A percentile compares a stretch with the other conserved stretches of the same genome.
phyloP scores from a whole-genome alignment of 1,284 basidiomycete genomes.

The Agaricales sp. region DNA sequence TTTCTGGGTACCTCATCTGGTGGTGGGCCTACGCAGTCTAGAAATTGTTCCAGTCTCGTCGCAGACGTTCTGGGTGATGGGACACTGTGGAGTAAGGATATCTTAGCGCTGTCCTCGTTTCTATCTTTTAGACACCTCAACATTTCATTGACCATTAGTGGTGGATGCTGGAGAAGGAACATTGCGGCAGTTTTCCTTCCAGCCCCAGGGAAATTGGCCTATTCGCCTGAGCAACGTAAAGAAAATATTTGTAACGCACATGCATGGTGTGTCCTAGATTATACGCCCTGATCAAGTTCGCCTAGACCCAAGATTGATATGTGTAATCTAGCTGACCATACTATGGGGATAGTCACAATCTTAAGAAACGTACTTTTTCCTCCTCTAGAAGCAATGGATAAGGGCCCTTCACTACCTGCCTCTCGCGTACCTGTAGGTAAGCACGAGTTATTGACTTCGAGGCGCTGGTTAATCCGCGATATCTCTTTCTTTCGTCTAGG shows the following conservation, averaged over 20 bases:
- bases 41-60: conserved; percentile 65
- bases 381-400: conserved; percentile 16
- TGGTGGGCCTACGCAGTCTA: conserved; percentile 55
- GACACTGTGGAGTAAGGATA: conserved; percentile 52
- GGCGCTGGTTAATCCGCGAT: conserved; percentile 7
- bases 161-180: conserved; percentile 87
- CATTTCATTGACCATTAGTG: conserved; percentile 36
- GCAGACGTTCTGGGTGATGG: conserved; percentile 43
- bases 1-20: conserved; percentile 70
- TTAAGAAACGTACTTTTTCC: conserved; percentile 53
- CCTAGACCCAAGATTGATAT: conserved; percentile 6
- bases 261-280: conserved; percentile 51
- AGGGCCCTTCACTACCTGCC: conserved; percentile 3
- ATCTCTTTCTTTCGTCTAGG: conserved; percentile 22
- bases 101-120: no score
- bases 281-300: neutral
- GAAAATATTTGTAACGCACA: conserved; percentile 83
- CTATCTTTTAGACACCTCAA: conserved; percentile 1
- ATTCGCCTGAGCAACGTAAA: conserved; percentile 47
- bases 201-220: conserved; percentile 19
- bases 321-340: conserved; percentile 57
- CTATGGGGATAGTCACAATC: conserved; percentile 71
- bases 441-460: neutral
- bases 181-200: conserved; percentile 43
- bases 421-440: neutral